phyloP scores from a whole-genome alignment of 2,329 filamentous ascomycete genomes.

The Epichloe elymi region DNA sequence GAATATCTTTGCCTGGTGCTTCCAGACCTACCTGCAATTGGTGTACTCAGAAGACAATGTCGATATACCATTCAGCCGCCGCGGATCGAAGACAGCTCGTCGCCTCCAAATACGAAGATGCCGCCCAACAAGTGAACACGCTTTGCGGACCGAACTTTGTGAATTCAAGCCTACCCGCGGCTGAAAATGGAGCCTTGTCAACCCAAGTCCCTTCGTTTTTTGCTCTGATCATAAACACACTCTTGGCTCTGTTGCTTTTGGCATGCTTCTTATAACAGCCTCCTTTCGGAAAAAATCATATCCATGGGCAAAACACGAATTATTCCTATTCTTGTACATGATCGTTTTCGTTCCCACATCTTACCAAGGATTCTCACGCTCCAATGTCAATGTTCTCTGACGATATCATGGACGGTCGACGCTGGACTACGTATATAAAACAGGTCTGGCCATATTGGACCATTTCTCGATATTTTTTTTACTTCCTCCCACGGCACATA shows the following conservation, averaged over 20 bases:
- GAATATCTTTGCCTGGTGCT: constrained; percentile 52
- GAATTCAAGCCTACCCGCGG: constrained; percentile 38
- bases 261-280: constrained; percentile 10
- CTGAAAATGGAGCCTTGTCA: constrained; percentile 10
- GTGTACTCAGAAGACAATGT: constrained; percentile 73
- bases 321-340: neutral
- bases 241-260: constrained; percentile 9
- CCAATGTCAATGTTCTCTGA: too few species aligned
- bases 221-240: constrained; percentile 2
- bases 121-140: constrained; percentile 61
- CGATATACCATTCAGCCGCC: constrained; percentile 59
- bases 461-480: neutral
- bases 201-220: constrained; percentile 8
- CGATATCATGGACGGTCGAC: too few species aligned
- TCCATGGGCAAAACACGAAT: neutral
- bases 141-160: constrained; percentile 46
- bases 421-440: too few species aligned
- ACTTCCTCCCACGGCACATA: neutral
- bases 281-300: neutral
- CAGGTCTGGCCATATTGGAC: neutral
- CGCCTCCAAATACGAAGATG: constrained; percentile 52
- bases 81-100: constrained; percentile 54
- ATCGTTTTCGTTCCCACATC: too few species aligned
- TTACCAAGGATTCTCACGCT: too few species aligned
- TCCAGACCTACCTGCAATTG: constrained; percentile 60